Base-by-base conservation (phyloP, 305 asterid species). In the Salvia sclarea region DNA sequence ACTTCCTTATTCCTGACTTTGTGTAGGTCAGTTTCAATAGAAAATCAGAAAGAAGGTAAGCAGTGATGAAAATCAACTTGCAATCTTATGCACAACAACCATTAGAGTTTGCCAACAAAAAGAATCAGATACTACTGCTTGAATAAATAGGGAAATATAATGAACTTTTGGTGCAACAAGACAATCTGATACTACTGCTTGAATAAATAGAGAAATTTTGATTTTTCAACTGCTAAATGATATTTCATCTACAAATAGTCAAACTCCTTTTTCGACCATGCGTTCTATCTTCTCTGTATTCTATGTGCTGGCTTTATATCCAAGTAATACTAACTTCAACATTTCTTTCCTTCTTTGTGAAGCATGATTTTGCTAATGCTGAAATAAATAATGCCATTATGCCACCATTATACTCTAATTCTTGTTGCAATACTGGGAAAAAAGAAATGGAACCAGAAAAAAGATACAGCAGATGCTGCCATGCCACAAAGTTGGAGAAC, bases 401-500 rank as follows among this genome's bases (percentile, higher is more conserved):
- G 11, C 31, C 43, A n/a, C n/a, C 3, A 52, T 38, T 20, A 50
- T 20, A 30, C 30, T n/a, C n/a, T n/a, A n/a, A 11, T 52, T 52
- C 8, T 10, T 41, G 13, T 37, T 30, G 70, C 47, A 31, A 60
- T 68, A 64, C 12, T 47, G 40, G 65, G 47, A 28, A 68, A 30
- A 43, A 45, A 52, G 61, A 54, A 22, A 64, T 5, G 62, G 31
- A 61, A 48, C 47, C 50, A 55, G 45, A 37, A 69, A 31, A 58
- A 45, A 68, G 65, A 38, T 59, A 40, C 54, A 75, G 43, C 40
- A 64, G 38, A 56, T 37, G 13, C 58, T 17, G 44, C 16, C 17
- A 72, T 44, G 68, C 57, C 64, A 74, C 5, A 62, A 43, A 66
- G 79, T 57, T 66, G 73, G 75, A 57, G 71, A 53, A 72, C 49